A percentile compares a stretch with the other conserved stretches of the same genome.
phyloP scores from a whole-genome alignment of 805 yeast genomes.

The Cyberlindnera nakhonratchasimensis region DNA sequence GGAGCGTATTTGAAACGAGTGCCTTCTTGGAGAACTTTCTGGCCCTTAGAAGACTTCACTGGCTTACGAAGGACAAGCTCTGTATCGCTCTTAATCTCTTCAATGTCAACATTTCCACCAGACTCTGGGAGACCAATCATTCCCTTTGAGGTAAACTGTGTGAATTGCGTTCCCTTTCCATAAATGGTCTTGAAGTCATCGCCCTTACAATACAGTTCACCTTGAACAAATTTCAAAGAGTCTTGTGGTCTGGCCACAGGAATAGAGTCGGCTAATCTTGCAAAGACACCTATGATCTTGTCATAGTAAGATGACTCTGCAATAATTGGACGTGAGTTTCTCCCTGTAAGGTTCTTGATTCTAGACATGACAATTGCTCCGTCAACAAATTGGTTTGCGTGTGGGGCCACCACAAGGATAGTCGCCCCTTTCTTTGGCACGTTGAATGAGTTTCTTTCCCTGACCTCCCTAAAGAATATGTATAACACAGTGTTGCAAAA shows the following conservation, averaged over 20 bases:
- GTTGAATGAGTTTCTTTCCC: slow-evolving; percentile 67
- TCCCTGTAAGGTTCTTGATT: slow-evolving; percentile 56
- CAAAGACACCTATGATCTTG: slow-evolving; percentile 67
- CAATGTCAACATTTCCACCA: slow-evolving; percentile 72
- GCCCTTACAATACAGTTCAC: slow-evolving; percentile 56
- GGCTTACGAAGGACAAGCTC: slow-evolving; percentile 66
- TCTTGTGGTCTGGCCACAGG: slow-evolving; percentile 94
- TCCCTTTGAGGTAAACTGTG: slow-evolving; percentile 56
- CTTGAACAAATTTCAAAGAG: slow-evolving; percentile 63
- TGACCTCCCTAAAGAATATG: slow-evolving; percentile 67
- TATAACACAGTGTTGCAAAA: slow-evolving; percentile 24
- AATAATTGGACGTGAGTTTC: slow-evolving; percentile 73
- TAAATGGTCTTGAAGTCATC: slow-evolving; percentile 43
- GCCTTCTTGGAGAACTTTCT: slow-evolving; percentile 50
- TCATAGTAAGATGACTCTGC: slow-evolving; percentile 73
- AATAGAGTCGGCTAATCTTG: slow-evolving; percentile 70
- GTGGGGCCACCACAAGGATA: slow-evolving; percentile 80
- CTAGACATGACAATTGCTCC: slow-evolving; percentile 77
- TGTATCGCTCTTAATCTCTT: slow-evolving; percentile 64
- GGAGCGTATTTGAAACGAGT: slow-evolving; percentile 70
- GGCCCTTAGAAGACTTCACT: slow-evolving; percentile 51
- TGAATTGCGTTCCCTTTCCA: slow-evolving; percentile 68
- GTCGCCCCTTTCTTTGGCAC: slow-evolving; percentile 61
- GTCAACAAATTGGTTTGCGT: slow-evolving; percentile 84
- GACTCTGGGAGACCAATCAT: slow-evolving; percentile 73